Evolutionary conservation across 805 yeast genomes (phyloP), one percentile per base, ranked within the genome.

Genomic region (Kodamaea fukazawae): DNA sequence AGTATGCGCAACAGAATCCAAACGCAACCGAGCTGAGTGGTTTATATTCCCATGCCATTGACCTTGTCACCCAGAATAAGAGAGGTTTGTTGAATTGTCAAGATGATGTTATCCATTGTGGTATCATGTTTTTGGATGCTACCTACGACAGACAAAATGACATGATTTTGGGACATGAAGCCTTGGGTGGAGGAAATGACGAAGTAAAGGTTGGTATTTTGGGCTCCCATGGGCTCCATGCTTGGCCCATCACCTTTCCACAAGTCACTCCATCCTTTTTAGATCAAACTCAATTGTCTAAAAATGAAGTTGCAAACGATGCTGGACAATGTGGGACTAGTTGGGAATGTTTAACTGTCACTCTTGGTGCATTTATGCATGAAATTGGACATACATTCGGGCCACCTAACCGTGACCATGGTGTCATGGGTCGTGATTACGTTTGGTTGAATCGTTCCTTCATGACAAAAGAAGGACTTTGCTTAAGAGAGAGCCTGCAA

Each of bases 361-460:
- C 96, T 1, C 57, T 86, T 51, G 98, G 99, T 32, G 97, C 98
- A 0, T 90, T 89, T 51, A 73, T 90, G 83, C 98, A 91, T 60
- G 98, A 91, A 57, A 83, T 91, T 37, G 98, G 99, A 1, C 98
- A 91, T 58, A 65, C 79, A 18, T 67, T 91, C 30, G 96, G 96
- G 0, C 85, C 91, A 47, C 97, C 98, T 0, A 98, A 91, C 62
- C 93, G 89, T 60, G 85, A 81, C 10, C 68, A 73, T 48, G 98
- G 98, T 13, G 84, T 91, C 18, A 93, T 91, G 98, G 63, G 88
- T 28, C 71, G 97, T 42, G 96, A 85, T 42, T 93, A 90, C 57
- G 70, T 81, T 14, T 78, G 82, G 43, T 76, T 88, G 72, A 85
- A 89, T 59, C 72, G 98, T 42, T 78, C 87, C 8, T 93, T 89